Percentiles rank a stretch among this genome's conserved stretches.
These are phyloP conservation scores for Camellia sinensis DNA, from an alignment of 148 eudicot genomes.

Conservation along the genomic window DNA sequence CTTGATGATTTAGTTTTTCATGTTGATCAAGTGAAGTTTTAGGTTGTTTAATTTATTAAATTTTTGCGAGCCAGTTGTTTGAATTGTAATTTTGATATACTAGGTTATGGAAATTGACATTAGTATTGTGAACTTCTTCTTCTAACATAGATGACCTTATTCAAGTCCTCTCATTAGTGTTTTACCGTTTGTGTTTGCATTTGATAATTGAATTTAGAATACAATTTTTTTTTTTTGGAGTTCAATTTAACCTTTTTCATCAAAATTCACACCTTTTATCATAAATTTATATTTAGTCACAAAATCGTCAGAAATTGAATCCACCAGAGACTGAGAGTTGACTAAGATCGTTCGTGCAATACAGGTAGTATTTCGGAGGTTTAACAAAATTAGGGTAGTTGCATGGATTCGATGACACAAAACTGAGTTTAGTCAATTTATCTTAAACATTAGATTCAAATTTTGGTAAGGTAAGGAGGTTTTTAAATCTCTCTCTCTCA, in stretches of 20 bases:
- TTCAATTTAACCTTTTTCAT: too few species aligned
- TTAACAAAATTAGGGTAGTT: neutral
- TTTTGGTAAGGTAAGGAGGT: neutral
- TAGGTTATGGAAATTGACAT: neutral
- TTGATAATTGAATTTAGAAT: neutral
- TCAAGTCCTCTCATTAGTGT: neutral
- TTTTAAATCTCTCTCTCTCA: neutral
- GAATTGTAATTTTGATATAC: neutral
- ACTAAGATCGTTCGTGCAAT: neutral
- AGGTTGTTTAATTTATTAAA: neutral
- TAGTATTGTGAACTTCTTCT: neutral
- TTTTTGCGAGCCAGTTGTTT: conserved; percentile 5
- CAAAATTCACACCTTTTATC: too few species aligned
- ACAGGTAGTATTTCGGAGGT: neutral
- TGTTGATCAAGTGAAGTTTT: neutral
- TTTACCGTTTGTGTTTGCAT: neutral
- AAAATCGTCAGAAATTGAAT: neutral
- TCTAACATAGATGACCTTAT: neutral
- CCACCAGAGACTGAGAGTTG: neutral
- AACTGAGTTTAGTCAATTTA: neutral
- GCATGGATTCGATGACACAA: neutral
- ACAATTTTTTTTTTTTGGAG: too few species aligned
- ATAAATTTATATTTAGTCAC: neutral
- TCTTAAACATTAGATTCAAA: neutral
- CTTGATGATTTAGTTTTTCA: neutral